Conservation (phyloP, 768 basidiomycete species). For the Boletus eberwhitei region DNA sequence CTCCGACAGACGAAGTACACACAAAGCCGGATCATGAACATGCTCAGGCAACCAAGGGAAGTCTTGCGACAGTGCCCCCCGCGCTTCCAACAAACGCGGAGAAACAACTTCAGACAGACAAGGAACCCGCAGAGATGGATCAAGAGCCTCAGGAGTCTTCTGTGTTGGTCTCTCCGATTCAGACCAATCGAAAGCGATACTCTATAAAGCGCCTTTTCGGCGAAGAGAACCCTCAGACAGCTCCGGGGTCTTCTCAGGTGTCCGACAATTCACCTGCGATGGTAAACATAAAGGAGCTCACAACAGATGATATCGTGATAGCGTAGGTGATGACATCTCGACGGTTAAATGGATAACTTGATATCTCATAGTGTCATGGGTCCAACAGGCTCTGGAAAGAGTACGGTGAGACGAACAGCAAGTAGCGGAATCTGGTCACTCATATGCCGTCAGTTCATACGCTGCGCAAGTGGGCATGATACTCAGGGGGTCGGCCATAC, state of each 20-base stretch:
- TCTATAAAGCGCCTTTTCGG: background rate
- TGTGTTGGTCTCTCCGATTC: background rate
- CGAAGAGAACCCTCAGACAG: background rate
- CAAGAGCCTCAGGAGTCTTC: background rate
- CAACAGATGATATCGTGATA: slow-evolving; percentile 4
- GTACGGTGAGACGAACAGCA: background rate
- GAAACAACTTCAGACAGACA: background rate
- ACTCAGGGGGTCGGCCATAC: slow-evolving; percentile 2
- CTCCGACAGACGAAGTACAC: background rate
- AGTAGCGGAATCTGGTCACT: background rate
- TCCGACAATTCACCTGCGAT: background rate
- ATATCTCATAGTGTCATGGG: slow-evolving; percentile 15
- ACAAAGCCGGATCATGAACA: too few species aligned
- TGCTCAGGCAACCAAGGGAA: background rate
- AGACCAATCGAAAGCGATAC: background rate
- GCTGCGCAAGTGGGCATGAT: background rate
- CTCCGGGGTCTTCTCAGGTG: background rate
- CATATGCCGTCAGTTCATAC: slow-evolving; percentile 9
- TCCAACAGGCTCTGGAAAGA: slow-evolving; percentile 13
- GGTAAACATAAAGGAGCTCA: background rate
- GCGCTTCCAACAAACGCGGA: background rate
- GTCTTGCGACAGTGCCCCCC: background rate
- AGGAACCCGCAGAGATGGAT: background rate
- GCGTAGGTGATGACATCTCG: slow-evolving; percentile 3
- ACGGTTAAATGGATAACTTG: background rate